Base-by-base conservation (phyloP, 169 alveolate species). In the Plasmodium malariae region DNA sequence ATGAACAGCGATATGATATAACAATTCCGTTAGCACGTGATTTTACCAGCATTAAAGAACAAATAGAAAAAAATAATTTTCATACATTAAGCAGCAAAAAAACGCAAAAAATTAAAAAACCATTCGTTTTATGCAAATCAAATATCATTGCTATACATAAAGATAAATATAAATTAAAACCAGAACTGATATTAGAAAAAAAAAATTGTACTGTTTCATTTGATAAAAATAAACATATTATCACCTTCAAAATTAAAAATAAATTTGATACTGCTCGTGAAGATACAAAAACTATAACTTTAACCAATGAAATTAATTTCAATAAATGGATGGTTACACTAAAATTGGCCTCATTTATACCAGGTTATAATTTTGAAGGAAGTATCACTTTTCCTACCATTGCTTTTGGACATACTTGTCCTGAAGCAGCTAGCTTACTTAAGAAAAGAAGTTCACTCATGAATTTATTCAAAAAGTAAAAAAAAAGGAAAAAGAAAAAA, bases 1-100 rank as follows among this genome's bases (percentile, higher is more conserved):
- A 57, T 70, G 95, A 94, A 62, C 95, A 92, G 83, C 87, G 95
- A 59, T 94, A 91, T 71, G 96, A 94, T 69, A 62, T 94, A 24
- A 67, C 63, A 34, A 70, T 94, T 36, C 36, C 96, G n/a, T 70
- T 94, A 87, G 92, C 93, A 3, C 78, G 92, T 12, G 95, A 90
- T 78, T 94, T 88, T 63, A 34, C 71, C 43, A 24, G 34, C 34
- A 45, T 89, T 62, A 43, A 62, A 40, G 78, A 76, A 14, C 59
- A 72, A 78, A 49, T 65, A 43, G 78, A 63, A 59, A 92, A 87
- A 78, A 49, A 30, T 40, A 45, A 89, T 59, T 86, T 28, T 71
- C 54, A 70, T 36, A 12, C 87, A 49, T 34, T 86, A 45, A 86
- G 43, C 55, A 36, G 49, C 9, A 86, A 86, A 70, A 86, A 86